Conservation (phyloP, 1,139 yeast genomes). For the Lodderomyces beijingensis region DNA sequence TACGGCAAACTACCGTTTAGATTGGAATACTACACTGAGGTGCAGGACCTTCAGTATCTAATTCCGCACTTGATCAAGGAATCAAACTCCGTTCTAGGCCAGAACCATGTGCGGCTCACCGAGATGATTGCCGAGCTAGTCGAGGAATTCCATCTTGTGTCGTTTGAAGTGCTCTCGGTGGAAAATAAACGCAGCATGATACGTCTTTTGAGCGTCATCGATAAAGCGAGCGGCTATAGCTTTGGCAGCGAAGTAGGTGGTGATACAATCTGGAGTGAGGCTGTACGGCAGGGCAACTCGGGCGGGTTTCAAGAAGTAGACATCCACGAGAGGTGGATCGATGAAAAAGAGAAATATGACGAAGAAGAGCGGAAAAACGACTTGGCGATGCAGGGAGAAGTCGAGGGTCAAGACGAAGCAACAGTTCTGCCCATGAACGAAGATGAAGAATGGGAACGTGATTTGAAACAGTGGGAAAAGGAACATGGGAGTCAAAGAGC, state of each 20-base stretch:
- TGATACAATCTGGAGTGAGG: conserved; percentile 94
- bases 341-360: conserved; percentile 64
- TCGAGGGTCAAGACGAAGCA: conserved; percentile 6
- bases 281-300: conserved; percentile 64
- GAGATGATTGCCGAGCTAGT: conserved; percentile 79
- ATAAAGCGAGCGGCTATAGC: conserved; percentile 88
- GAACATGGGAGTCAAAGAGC: conserved; percentile 14
- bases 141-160: conserved; percentile 81
- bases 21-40: conserved; percentile 87
- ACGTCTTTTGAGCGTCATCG: conserved; percentile 66
- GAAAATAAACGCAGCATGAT: conserved; percentile 95
- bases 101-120: conserved; percentile 64
- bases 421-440: conserved; percentile 32
- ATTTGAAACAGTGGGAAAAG: conserved; percentile 61
- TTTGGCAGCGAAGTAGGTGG: conserved; percentile 95
- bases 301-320: conserved; percentile 48
- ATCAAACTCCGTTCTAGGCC: conserved; percentile 55
- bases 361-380: conserved; percentile 23
- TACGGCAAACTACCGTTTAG: conserved; percentile 63
- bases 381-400: too few species aligned
- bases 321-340: conserved; percentile 95
- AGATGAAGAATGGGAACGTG: conserved; percentile 70
- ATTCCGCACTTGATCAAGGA: conserved; percentile 71
- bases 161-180: conserved; percentile 83
- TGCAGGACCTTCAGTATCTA: conserved; percentile 71